A percentile compares a stretch with the other conserved stretches of the same genome.
phyloP scores from a whole-genome alignment of 345 rosid species.

The Isatis tinctoria region DNA sequence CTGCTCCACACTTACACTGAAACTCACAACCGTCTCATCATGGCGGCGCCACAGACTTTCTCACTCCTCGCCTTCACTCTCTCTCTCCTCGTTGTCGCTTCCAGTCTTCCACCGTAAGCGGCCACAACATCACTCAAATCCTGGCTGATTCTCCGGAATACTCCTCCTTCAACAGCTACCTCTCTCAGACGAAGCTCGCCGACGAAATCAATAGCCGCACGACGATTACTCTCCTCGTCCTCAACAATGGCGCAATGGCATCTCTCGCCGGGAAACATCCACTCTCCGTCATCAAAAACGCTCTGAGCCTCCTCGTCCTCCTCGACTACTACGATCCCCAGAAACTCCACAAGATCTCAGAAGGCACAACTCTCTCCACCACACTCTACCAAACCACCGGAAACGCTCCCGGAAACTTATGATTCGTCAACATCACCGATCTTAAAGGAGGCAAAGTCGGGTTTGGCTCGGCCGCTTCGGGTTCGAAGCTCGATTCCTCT shows the following conservation, averaged over 20 bases:
- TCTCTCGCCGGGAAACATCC: constrained; percentile 60
- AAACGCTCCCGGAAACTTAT: constrained; percentile 70
- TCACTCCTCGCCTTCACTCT: constrained; percentile 33
- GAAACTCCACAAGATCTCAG: constrained; percentile 76
- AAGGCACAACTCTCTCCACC: constrained; percentile 68
- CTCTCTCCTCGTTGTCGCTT: constrained; percentile 26
- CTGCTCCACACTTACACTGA: constrained; percentile 7
- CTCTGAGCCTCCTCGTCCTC: constrained; percentile 65
- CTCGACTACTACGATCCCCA: constrained; percentile 79
- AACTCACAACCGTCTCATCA: constrained; percentile 14
- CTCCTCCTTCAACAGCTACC: constrained; percentile 70
- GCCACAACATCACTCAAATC: constrained; percentile 77
- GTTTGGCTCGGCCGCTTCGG: constrained; percentile 75
- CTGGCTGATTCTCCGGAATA: constrained; percentile 62
- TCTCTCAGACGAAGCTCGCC: constrained; percentile 67
- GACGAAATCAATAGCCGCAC: constrained; percentile 89
- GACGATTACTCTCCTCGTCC: constrained; percentile 72
- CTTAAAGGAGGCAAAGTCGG: constrained; percentile 82
- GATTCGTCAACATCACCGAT: constrained; percentile 87
- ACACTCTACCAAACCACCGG: constrained; percentile 97
- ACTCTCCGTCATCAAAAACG: constrained; percentile 68
- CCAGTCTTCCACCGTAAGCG: constrained; percentile 32
- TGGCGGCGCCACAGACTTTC: constrained; percentile 35
- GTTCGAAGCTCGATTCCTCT: constrained; percentile 74
- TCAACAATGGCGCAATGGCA: constrained; percentile 82